phyloP scores from a whole-genome alignment of 148 eudicot species.

The Drosera capensis region DNA sequence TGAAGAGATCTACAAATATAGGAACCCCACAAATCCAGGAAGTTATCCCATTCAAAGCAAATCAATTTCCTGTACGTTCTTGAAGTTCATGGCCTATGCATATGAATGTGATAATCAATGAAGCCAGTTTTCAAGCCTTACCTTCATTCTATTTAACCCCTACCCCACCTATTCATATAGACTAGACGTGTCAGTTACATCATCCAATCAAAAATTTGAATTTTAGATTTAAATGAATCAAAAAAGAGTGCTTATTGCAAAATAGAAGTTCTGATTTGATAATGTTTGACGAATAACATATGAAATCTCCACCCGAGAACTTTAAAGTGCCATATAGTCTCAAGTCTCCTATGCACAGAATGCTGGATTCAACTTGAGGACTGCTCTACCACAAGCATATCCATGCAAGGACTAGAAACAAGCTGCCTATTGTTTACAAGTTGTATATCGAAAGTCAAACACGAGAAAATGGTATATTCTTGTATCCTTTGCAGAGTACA shows the following conservation, averaged over 20 bases:
- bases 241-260: not conserved
- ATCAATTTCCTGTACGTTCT: not conserved
- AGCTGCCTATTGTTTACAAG: too few species aligned
- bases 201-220: not conserved
- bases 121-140: conserved; percentile 3
- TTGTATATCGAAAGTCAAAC: too few species aligned
- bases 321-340: too few species aligned
- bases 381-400: too few species aligned
- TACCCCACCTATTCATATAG: not conserved
- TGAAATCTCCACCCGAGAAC: too few species aligned
- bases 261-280: too few species aligned
- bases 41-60: not conserved
- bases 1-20: not conserved
- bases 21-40: not conserved
- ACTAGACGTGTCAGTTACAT: not conserved
- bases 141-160: not conserved
- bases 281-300: too few species aligned
- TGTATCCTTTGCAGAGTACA: too few species aligned
- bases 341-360: too few species aligned
- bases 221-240: not conserved
- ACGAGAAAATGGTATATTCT: too few species aligned
- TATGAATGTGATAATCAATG: conserved; percentile 1
- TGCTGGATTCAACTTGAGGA: too few species aligned
- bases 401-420: too few species aligned
- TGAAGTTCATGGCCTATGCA: not conserved